Base-by-base conservation (phyloP, 2,329 filamentous ascomycete genomes). In the Xylaria sp. region DNA sequence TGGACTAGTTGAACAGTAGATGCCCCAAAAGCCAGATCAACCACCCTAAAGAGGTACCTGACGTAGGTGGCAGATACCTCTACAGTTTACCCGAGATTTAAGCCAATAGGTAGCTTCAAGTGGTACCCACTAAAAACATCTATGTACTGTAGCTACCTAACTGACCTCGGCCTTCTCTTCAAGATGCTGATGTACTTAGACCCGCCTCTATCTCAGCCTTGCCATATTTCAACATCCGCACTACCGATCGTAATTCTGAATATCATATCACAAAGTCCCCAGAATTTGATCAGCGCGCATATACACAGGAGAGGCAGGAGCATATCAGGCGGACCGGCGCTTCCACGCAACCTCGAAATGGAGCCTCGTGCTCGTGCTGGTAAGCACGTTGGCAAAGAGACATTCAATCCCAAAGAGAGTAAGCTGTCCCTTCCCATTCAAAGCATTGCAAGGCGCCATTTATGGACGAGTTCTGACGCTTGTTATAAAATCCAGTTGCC, bases 321-420 rank as follows among this genome's bases (percentile, higher is more conserved):
- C 28, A 39, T 34, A 23, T 36, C 23, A n/a, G 15, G 48, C n/a
- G 43, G 32, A 32, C 34, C 23, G 25, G 60, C 58, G n/a, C 46
- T 28, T 62, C 50, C 39, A 10, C 50, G 1, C 39, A 36, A 25
- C 23, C 36, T 56, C 70, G 58, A 57, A 70, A 93, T 93, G 84
- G 92, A 94, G 82, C 91, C 91, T 71, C 86, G 92, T 77, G 92
- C 91, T 68, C 88, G 92, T 75, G 89, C 91, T 76, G 91, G 90
- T 77, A 91, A 93, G 77, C 93, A 94, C 83, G 91, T 93, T 80
- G 91, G 90, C 71, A 92, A 93, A 80, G 91, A 94, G 85, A 94
- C 93, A 79, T 95, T 96, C 80, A 85, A 84, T 69, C 84, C 88
- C 65, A 87, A 87, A 77, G 92, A 94, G 80, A 83, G 92, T 93